Conservation (phyloP, 768 basidiomycete species). For the Tylopilus sp. region DNA sequence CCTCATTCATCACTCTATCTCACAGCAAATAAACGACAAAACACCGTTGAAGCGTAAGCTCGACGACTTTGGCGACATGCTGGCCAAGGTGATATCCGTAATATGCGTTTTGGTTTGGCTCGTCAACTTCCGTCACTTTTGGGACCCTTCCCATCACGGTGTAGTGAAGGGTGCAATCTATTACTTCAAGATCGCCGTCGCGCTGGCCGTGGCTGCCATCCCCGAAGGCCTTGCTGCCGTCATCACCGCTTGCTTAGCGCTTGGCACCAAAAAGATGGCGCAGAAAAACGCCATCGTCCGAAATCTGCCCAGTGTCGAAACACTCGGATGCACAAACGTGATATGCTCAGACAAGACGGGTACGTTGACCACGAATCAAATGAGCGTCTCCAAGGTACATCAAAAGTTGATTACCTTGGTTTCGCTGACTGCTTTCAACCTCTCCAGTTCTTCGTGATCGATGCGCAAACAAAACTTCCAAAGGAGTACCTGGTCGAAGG, state of each 20-base stretch:
- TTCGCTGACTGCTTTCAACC: conserved; percentile 8
- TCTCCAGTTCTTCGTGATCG: conserved; percentile 70
- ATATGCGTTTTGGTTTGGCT: conserved; percentile 98
- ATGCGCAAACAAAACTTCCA: conserved; percentile 46
- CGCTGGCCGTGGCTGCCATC: conserved; percentile 97
- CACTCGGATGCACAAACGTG: conserved; percentile 95
- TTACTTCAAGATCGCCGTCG: conserved; percentile 99
- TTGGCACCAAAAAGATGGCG: conserved; percentile 99
- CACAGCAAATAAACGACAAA: conserved; percentile 90
- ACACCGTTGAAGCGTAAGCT: conserved; percentile 96
- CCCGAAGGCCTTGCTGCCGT: conserved; percentile 98
- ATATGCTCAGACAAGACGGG: conserved; percentile 99
- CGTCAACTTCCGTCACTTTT: conserved; percentile 94
- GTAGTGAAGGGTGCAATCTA: conserved; percentile 92
- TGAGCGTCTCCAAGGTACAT: conserved; percentile 84
- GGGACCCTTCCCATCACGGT: conserved; percentile 91
- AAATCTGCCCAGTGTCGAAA: conserved; percentile 95
- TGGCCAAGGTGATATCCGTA: conserved; percentile 96
- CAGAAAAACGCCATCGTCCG: conserved; percentile 98
- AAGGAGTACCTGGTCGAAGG: conserved; percentile 84
- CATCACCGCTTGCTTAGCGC: conserved; percentile 93
- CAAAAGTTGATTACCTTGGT: neutral
- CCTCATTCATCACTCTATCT: conserved; percentile 95
- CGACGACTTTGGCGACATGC: conserved; percentile 96
- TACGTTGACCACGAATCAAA: conserved; percentile 93